Percentiles rank a stretch among this genome's conserved stretches.
Conservation (phyloP, 768 basidiomycete genomes). For the Boletus rubescentipes region DNA sequence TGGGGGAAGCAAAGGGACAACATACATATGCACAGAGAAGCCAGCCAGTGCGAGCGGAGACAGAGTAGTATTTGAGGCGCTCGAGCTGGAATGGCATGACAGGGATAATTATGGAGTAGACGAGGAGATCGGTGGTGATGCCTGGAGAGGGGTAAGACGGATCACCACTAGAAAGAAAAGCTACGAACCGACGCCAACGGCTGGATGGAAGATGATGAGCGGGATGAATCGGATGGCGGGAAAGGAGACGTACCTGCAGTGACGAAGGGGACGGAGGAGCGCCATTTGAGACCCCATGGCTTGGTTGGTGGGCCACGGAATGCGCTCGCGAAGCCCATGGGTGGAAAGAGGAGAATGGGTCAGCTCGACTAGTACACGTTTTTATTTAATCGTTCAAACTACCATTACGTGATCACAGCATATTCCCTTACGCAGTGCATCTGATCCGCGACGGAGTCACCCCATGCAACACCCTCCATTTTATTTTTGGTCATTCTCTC, state of each 20-base stretch:
- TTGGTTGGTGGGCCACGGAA: background rate
- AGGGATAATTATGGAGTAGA: constrained; percentile 62
- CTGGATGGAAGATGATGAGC: constrained; percentile 22
- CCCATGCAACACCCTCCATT: too few relatives aligned
- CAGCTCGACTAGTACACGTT: background rate
- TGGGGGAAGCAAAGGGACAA: constrained; percentile 18
- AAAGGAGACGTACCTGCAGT: constrained; percentile 41
- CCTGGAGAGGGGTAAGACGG: constrained; percentile 21
- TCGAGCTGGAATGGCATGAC: constrained; percentile 65
- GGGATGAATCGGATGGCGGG: background rate
- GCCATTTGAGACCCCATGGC: constrained; percentile 53
- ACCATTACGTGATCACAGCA: background rate
- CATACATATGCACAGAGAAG: constrained; percentile 57
- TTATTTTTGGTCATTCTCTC: too few relatives aligned
- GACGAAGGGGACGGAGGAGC: constrained; percentile 56
- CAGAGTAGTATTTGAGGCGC: constrained; percentile 40
- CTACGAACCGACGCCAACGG: constrained; percentile 49
- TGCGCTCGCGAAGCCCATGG: constrained; percentile 10
- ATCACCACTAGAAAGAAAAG: background rate
- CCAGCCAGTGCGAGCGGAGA: constrained; percentile 59
- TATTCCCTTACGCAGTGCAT: too few relatives aligned
- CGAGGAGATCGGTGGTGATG: constrained; percentile 51
- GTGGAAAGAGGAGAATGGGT: background rate
- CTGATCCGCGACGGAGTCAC: too few relatives aligned
- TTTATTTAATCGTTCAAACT: too few relatives aligned